Evolutionary conservation across 306 rosid species (phyloP), one percentile per base, ranked within the genome.

Genomic region (Cucumis melo): DNA sequence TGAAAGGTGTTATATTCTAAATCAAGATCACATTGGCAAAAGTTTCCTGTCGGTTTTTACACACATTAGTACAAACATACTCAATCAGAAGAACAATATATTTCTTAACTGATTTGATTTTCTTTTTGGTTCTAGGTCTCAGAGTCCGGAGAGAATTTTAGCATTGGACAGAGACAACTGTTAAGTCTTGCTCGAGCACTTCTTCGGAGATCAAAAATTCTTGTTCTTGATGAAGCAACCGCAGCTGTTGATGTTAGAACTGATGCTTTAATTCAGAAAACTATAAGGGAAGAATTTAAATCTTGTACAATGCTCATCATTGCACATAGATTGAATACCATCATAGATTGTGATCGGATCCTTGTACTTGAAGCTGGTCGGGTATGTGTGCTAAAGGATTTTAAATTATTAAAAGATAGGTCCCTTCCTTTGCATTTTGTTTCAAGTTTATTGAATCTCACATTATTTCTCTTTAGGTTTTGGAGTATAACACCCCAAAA

Each of bases 161-260:
- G 97, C 59, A 92, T 88, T 85, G 98, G 98, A 68, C 98, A 93
- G 84, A 86, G 96, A 82, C 98, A 93, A 73, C 89, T 93, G 46
- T 78, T 93, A 75, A 91, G 97, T 84, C 91, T 93, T 78, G 90
- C 93, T 16, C 87, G 98, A 78, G 96, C 98, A 46, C 81, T 93
- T 77, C 83, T 93, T 75, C 82, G 92, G 71, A 86, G 92, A 83
- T 89, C 98, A 11, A 93, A 89, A 86, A 88, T 93, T 75, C 90
- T 93, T 10, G 97, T 93, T 53, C 88, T 93, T 27, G 98, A 93
- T 53, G 98, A 93, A 86, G 98, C 98, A 48, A 93, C 98, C 39
- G 98, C 97, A 51, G 91, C 98, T 42, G 97, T 93, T 27, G 98
- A 93, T 84, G 98, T 93, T 71, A 79, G 96, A 86, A 93, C 98